phyloP scores from a whole-genome alignment of 2,329 filamentous ascomycete species.

The Byssoonygena ceratinophila region DNA sequence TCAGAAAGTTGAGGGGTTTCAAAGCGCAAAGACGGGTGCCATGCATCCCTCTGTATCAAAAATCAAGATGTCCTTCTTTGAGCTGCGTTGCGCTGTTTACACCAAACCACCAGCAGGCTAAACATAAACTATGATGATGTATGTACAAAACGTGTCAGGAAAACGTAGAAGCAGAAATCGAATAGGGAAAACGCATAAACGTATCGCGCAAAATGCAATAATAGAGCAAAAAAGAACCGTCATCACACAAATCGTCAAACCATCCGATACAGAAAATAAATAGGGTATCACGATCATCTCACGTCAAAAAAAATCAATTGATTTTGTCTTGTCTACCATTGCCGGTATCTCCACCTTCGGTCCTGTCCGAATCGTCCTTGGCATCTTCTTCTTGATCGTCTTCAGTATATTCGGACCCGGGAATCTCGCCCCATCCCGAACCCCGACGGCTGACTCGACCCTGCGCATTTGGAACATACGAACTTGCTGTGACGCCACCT shows the following conservation, averaged over 20 bases:
- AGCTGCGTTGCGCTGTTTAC: neutral
- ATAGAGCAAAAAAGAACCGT: neutral
- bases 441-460: conserved; percentile 35
- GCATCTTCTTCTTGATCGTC: conserved; percentile 3
- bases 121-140: neutral
- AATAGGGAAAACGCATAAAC: neutral
- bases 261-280: neutral
- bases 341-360: neutral
- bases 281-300: conserved; percentile 10
- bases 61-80: neutral
- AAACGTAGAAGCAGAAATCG: neutral
- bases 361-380: conserved; percentile 3
- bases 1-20: too few species aligned
- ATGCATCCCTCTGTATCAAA: too few species aligned
- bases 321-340: neutral
- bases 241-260: neutral
- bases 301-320: neutral
- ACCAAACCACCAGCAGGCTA: neutral
- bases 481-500: conserved; percentile 50
- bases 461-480: conserved; percentile 27
- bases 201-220: neutral
- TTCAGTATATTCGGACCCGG: conserved; percentile 28
- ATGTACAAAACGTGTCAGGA: neutral
- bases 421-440: conserved; percentile 38
- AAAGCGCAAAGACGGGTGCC: too few species aligned